phyloP scores from a whole-genome alignment of 495 filamentous ascomycete genomes.

The Penicillium paxilli region DNA sequence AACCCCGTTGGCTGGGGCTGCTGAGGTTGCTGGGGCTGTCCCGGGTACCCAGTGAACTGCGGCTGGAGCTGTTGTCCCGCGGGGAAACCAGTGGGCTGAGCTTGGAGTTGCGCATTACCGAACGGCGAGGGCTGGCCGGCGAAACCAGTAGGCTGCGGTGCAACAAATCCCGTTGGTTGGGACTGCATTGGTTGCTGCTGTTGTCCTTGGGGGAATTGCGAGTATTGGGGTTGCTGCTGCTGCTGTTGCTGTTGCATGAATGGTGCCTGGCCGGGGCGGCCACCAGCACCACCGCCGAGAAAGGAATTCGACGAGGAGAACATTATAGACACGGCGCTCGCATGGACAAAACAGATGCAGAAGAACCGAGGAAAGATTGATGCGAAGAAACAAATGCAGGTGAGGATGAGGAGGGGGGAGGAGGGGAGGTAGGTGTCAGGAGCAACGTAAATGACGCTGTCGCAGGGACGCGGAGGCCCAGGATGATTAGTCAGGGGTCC shows the following conservation, averaged over 20 bases:
- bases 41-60: slow-evolving; percentile 58
- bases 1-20: slow-evolving; percentile 9
- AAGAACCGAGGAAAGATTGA: slow-evolving; percentile 23
- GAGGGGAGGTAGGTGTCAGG: slow-evolving; percentile 24
- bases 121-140: slow-evolving; percentile 39
- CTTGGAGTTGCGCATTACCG: slow-evolving; percentile 42
- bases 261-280: slow-evolving; percentile 66
- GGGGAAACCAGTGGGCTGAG: slow-evolving; percentile 60
- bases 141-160: slow-evolving; percentile 53
- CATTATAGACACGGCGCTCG: slow-evolving; percentile 54
- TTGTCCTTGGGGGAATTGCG: slow-evolving; percentile 48
- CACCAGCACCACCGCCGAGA: slow-evolving; percentile 71
- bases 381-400: slow-evolving; percentile 18
- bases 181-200: slow-evolving; percentile 49
- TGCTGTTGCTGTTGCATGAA: slow-evolving; percentile 43
- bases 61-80: slow-evolving; percentile 63
- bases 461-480: slow-evolving; percentile 26
- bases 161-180: slow-evolving; percentile 56
- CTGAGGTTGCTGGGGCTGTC: slow-evolving; percentile 47
- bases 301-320: slow-evolving; percentile 86
- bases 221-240: slow-evolving; percentile 47
- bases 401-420: too few species aligned
- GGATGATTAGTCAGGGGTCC: slow-evolving; percentile 19
- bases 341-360: slow-evolving; percentile 29
- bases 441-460: slow-evolving; percentile 33